These are phyloP conservation scores for Akanthomyces muscarius DNA, from an alignment of 2,329 filamentous ascomycete genomes.

Conservation along the genomic window DNA sequence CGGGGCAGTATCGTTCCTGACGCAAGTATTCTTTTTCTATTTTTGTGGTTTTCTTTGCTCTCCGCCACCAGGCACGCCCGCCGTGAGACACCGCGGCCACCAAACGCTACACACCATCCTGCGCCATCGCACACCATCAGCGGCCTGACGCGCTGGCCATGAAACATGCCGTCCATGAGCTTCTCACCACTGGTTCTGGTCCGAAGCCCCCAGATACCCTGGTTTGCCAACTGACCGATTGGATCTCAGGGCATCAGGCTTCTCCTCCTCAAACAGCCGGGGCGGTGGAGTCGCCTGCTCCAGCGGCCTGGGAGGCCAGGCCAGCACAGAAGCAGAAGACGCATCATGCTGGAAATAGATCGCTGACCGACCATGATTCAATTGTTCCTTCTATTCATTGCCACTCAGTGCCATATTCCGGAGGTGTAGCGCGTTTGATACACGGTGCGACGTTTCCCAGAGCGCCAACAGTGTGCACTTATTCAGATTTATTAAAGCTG, in stretches of 20 bases:
- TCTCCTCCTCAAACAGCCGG: neutral
- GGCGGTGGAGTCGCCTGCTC: neutral
- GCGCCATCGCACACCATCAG: slow-evolving; percentile 4
- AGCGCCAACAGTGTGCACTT: neutral
- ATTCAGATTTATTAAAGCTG: slow-evolving; percentile 14
- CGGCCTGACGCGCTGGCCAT: slow-evolving; percentile 25
- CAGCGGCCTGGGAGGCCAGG: neutral
- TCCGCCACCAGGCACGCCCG: neutral
- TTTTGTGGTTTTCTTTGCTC: neutral
- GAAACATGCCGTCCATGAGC: slow-evolving; percentile 22
- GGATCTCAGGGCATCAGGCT: neutral
- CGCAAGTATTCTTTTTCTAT: neutral
- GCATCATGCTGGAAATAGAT: slow-evolving; percentile 5
- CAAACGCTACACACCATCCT: neutral
- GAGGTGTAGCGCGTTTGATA: neutral
- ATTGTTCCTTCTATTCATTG: neutral
- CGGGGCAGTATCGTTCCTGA: neutral
- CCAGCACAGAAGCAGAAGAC: neutral
- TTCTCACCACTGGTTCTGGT: slow-evolving; percentile 11
- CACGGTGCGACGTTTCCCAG: neutral
- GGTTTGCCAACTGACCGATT: neutral
- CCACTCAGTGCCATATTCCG: neutral
- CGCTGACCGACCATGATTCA: neutral
- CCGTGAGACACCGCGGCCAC: neutral
- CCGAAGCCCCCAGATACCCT: neutral